Conservation (phyloP, 2,329 filamentous ascomycete species). For the Exophiala alcalophila region DNA sequence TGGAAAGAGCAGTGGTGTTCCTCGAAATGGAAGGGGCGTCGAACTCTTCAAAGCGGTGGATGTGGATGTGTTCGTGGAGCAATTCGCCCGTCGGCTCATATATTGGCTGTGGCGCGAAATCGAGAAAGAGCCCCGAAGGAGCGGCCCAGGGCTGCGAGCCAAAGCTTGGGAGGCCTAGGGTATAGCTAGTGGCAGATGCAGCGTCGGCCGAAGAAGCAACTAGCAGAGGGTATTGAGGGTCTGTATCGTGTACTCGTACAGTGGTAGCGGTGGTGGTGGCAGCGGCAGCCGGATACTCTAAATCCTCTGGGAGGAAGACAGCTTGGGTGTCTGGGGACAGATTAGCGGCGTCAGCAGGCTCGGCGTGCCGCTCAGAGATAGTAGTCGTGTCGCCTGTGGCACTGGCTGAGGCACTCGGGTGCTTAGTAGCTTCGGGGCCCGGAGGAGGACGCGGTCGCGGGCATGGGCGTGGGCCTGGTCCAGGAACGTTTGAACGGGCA, state of each 20-base stretch:
- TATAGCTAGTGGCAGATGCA: constrained; percentile 18
- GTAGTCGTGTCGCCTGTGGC: constrained; percentile 10
- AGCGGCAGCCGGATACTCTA: constrained; percentile 19
- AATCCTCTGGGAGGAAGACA: constrained; percentile 14
- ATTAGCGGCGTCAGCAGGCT: constrained; percentile 29
- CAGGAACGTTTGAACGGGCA: constrained; percentile 5
- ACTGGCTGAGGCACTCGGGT: constrained; percentile 11
- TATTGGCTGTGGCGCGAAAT: constrained; percentile 25
- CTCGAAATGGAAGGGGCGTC: constrained; percentile 21
- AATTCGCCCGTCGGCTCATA: constrained; percentile 29
- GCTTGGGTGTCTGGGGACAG: constrained; percentile 26
- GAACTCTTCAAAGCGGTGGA: constrained; percentile 23
- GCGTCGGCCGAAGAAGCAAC: constrained; percentile 20
- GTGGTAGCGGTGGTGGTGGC: too few species aligned
- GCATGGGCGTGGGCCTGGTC: constrained; percentile 5
- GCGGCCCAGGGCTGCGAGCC: constrained; percentile 23
- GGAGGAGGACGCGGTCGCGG: too few species aligned
- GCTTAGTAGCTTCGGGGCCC: constrained; percentile 23
- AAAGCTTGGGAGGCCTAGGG: constrained; percentile 25
- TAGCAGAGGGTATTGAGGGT: constrained; percentile 20
- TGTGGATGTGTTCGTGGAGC: constrained; percentile 21
- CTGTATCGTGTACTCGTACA: constrained; percentile 17
- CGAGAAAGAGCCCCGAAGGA: constrained; percentile 21
- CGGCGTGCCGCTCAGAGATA: constrained; percentile 18
- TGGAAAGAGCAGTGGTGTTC: constrained; percentile 9